Conservation (phyloP, 2,329 filamentous ascomycete species). For the Cytospora paraplurivora region DNA sequence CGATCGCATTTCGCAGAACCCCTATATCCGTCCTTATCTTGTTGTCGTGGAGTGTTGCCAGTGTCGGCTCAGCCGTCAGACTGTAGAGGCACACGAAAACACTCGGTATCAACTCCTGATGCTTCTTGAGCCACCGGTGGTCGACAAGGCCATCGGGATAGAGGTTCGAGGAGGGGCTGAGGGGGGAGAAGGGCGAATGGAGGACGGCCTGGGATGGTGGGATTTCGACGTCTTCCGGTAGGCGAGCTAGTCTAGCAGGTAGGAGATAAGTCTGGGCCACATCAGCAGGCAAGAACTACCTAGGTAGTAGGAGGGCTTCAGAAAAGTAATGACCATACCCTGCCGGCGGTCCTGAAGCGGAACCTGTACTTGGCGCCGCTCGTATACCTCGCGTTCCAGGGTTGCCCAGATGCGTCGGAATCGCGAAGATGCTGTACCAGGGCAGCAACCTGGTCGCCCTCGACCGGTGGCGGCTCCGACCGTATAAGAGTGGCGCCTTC, state of each 20-base stretch:
- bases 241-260: conserved; percentile 58
- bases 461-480: conserved; percentile 70
- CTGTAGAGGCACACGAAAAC: conserved; percentile 80
- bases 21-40: conserved; percentile 87
- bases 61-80: conserved; percentile 71
- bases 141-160: conserved; percentile 91
- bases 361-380: conserved; percentile 58
- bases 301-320: conserved; percentile 14
- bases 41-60: conserved; percentile 79
- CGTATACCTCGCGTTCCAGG: conserved; percentile 66
- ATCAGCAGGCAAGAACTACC: conserved; percentile 34
- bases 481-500: conserved; percentile 63
- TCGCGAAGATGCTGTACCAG: conserved; percentile 68
- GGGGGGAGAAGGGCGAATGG: conserved; percentile 88
- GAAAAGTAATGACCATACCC: conserved; percentile 63
- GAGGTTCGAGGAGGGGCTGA: conserved; percentile 78
- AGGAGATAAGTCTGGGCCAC: conserved; percentile 53
- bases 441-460: conserved; percentile 64
- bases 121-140: conserved; percentile 81
- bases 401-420: conserved; percentile 63
- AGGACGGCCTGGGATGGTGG: conserved; percentile 58
- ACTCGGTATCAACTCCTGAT: conserved; percentile 81
- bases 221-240: conserved; percentile 53
- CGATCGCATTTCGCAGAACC: conserved; percentile 68
- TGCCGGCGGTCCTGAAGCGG: conserved; percentile 72